Evolutionary conservation across 2,329 filamentous ascomycete genomes (phyloP).

Genomic region (Verticillium tricorpus): DNA sequence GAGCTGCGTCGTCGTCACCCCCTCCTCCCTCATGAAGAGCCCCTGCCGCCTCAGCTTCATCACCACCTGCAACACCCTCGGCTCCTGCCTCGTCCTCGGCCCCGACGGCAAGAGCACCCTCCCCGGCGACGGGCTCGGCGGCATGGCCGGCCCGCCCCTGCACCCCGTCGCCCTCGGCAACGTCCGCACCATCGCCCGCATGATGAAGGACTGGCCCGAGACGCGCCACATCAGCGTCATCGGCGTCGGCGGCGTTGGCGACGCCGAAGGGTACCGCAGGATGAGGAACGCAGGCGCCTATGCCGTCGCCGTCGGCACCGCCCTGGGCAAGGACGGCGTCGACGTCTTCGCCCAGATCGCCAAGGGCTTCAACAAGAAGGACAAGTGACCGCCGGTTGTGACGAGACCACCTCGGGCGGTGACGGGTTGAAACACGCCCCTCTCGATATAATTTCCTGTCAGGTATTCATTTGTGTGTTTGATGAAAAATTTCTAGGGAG

Average conservation of each 20-base stretch:
- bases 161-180: slow-evolving; percentile 74
- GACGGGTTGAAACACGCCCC: too few species aligned
- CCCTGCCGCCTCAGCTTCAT: slow-evolving; percentile 53
- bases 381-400: not conserved
- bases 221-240: slow-evolving; percentile 58
- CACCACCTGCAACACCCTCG: slow-evolving; percentile 70
- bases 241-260: slow-evolving; percentile 68
- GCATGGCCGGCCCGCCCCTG: slow-evolving; percentile 66
- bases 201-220: slow-evolving; percentile 47
- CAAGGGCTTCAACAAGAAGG: slow-evolving; percentile 6
- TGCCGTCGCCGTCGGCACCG: slow-evolving; percentile 66
- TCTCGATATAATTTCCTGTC: too few species aligned
- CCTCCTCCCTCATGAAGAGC: slow-evolving; percentile 7
- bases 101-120: slow-evolving; percentile 24
- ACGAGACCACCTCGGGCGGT: too few species aligned
- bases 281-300: slow-evolving; percentile 64
- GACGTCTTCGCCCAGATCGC: slow-evolving; percentile 57
- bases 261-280: slow-evolving; percentile 55
- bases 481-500: too few species aligned
- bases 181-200: slow-evolving; percentile 58
- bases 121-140: slow-evolving; percentile 57
- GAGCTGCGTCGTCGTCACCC: slow-evolving; percentile 7
- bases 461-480: too few species aligned
- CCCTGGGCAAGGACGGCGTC: slow-evolving; percentile 59
- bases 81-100: slow-evolving; percentile 58